These are phyloP conservation scores for Stachybotrys chlorohalonatus DNA, from an alignment of 2,329 filamentous ascomycete species.

Conservation along the genomic window DNA sequence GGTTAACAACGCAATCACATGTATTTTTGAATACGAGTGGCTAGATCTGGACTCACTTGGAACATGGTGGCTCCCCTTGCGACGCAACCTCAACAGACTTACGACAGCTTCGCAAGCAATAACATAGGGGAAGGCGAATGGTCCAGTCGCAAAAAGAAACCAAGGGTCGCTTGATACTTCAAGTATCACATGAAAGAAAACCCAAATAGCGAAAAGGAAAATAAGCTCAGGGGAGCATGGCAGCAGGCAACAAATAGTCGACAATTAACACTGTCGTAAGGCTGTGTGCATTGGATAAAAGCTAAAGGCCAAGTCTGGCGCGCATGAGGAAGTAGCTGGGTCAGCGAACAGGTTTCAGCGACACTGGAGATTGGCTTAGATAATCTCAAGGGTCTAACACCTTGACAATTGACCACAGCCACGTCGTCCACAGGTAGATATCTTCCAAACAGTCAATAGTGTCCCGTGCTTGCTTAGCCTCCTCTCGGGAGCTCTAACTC, in stretches of 20 bases:
- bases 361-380: not conserved
- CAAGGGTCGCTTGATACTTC: not conserved
- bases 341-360: too few relatives aligned
- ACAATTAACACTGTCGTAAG: not conserved
- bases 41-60: conserved; percentile 15
- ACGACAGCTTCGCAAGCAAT: not conserved
- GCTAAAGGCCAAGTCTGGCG: not conserved
- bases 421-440: too few relatives aligned
- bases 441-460: too few relatives aligned
- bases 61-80: conserved; percentile 4
- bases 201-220: not conserved
- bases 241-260: not conserved
- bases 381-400: not conserved
- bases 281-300: not conserved
- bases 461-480: too few relatives aligned
- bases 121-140: not conserved
- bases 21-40: not conserved
- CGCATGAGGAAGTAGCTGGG: not conserved
- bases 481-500: too few relatives aligned
- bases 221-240: not conserved
- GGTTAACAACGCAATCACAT: not conserved
- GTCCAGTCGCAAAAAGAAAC: not conserved
- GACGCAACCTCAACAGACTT: not conserved
- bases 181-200: too few relatives aligned
- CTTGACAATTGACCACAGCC: too few relatives aligned